Conservation (phyloP, 2,329 filamentous ascomycete genomes). For the Arthrobotrys musiformis region DNA sequence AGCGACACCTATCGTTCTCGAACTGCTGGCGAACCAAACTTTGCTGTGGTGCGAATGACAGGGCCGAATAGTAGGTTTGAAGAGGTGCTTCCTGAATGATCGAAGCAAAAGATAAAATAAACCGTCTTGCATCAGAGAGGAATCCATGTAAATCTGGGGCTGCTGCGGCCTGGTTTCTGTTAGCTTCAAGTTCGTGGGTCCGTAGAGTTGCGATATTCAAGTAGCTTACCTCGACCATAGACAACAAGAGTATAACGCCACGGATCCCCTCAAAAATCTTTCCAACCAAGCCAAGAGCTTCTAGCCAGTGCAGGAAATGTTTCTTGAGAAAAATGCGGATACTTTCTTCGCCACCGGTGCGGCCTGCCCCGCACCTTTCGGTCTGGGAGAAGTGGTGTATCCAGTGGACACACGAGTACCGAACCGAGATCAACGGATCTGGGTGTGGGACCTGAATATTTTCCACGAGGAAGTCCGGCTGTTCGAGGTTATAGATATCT, state of each 20-base stretch:
- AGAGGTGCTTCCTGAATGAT: constrained; percentile 10
- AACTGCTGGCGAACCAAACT: constrained; percentile 12
- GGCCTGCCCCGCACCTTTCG: not conserved
- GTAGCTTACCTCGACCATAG: not conserved
- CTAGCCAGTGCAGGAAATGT: constrained; percentile 22
- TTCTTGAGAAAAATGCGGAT: not conserved
- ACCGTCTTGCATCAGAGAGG: not conserved
- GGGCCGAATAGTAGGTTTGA: constrained; percentile 19
- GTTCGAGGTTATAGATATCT: not conserved
- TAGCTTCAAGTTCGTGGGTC: not conserved
- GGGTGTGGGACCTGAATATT: constrained; percentile 56
- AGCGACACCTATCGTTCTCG: not conserved
- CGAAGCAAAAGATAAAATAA: not conserved
- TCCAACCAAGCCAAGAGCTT: not conserved
- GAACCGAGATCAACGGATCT: constrained; percentile 59
- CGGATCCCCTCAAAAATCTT: not conserved
- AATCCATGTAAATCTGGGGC: not conserved
- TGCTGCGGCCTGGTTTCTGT: not conserved
- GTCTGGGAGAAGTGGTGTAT: constrained; percentile 60
- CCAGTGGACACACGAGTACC: constrained; percentile 63
- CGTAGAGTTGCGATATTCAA: not conserved
- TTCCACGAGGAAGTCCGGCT: constrained; percentile 50
- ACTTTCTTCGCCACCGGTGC: not conserved
- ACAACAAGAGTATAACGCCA: not conserved
- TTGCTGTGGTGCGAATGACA: not conserved